phyloP scores from a whole-genome alignment of 176 grass and related monocot species.

The Aegilops umbellulata region DNA sequence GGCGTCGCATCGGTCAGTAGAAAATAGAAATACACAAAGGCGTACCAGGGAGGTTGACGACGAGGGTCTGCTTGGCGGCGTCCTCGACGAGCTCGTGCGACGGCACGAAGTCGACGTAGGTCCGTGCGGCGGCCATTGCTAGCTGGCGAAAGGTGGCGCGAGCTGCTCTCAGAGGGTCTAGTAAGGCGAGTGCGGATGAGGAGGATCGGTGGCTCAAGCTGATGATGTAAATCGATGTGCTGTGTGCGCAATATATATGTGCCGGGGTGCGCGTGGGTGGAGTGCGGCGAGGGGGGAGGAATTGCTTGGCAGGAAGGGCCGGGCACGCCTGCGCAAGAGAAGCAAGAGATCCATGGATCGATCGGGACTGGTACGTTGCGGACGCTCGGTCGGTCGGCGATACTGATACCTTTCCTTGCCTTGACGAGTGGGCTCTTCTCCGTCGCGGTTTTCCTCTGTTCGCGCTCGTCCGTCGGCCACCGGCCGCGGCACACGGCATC shows the following conservation, averaged over 20 bases:
- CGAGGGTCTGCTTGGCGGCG: neutral
- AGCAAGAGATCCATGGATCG: neutral
- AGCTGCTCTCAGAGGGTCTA: neutral
- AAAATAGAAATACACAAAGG: neutral
- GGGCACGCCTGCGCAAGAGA: neutral
- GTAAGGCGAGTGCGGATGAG: neutral
- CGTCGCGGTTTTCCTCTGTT: neutral
- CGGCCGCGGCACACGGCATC: too few species aligned
- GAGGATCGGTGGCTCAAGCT: neutral
- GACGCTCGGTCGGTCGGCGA: neutral
- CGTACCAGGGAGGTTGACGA: slow-evolving; percentile 36
- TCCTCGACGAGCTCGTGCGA: neutral
- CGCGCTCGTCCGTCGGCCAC: neutral
- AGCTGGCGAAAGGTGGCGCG: neutral
- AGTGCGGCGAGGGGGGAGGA: slow-evolving; percentile 20
- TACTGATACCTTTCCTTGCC: slow-evolving; percentile 29
- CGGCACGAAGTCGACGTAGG: slow-evolving; percentile 29
- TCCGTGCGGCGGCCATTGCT: slow-evolving; percentile 22
- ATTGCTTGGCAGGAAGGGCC: slow-evolving; percentile 16
- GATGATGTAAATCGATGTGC: neutral
- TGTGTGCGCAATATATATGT: neutral
- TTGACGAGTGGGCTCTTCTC: neutral
- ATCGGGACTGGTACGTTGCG: neutral
- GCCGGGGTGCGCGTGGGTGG: neutral
- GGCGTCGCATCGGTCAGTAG: neutral